Evolutionary conservation across 2,329 filamentous ascomycete genomes (phyloP), one percentile per base, ranked within the genome.

Genomic region (Plectosphaerella sp.): DNA sequence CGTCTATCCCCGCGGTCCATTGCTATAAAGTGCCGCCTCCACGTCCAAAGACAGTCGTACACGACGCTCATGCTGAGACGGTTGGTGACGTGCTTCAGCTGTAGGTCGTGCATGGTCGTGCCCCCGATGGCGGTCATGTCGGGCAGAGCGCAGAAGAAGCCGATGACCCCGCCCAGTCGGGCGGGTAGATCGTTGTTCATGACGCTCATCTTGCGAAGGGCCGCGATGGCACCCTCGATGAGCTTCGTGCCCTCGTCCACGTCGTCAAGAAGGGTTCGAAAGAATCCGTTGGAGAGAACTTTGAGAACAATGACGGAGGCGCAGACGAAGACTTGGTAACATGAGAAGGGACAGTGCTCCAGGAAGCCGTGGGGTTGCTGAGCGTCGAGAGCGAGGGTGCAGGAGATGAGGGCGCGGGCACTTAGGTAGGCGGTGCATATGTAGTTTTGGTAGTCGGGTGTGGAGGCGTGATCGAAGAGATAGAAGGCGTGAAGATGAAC

Each of bases 161-260:
- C 41, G 8, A 51, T 28, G 18, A 51, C 49, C 22, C 46, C 49
- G 43, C 49, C 43, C 3, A 51, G 43, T 3, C 49, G 25, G 28
- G 43, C 49, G 12, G 43, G 49, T 12, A 51, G 49, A 18, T 51
- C 49, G 28, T 51, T 51, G 22, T 51, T 51, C 9, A 37, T 42
- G 14, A 51, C 49, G 20, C 42, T 46, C 16, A 46, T 51, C 14
- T 39, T 51, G 11, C 49, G 43, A 25, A 51, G 49, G 11, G 49
- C 49, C 5, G 28, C 33, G 28, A 51, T 51, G n/a, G 49, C 43
- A 37, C 42, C 18, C n/a, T 51, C 43, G n/a, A 51, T 45, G 16
- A 51, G 41, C 20, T 46, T 39, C 42, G 20, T 41, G 14, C 49
- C 49, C 11, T n/a, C 49, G 8, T 16, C 20, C 12, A 37, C 3